Base-by-base conservation (phyloP, 148 eudicot species). In the Nepenthes mirabilis region DNA sequence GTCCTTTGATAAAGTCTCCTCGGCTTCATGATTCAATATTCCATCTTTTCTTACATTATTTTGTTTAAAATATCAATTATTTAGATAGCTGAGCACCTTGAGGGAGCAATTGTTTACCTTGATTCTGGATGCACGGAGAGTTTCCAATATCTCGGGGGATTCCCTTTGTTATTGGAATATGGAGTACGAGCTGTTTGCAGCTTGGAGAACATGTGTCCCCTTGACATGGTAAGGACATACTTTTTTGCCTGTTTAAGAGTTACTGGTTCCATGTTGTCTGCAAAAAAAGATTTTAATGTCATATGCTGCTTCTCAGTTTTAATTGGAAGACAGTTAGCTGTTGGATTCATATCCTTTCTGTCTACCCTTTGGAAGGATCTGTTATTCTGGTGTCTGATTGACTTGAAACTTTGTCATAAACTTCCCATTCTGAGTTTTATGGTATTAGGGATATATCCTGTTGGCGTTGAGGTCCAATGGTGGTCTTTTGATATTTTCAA, bases 91-190 rank as follows among this genome's bases (percentile, higher is more conserved):
- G 91, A 83, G 68, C 78, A 83, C 43, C 74, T 88, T 65, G 80
- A 74, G 49, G 96, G 78, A 68, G 79, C 98, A 33, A 64, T 82
- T 56, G 68, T 93, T 35, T 93, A 93, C 75, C 73, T 93, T 66
- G 98, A 93, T 78, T 86, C 88, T 60, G 98, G 98, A 62, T 85
- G 88, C 70, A 77, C 98, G 2, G 96, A 93, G 78, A 85, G 98
- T 74, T 93, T 85, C 75, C 88, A 93, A 62, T 75, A 73, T 70
- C 70, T 86, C 59, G 98, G 98, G 56, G 98, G 91, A 59, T 82
- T 79, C 52, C 76, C 94, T 65, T 57, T 84, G 72, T 64, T 93
- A 52, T 62, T 93, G 70, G 96, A 93, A 72, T 82, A 83, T 62
- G 96, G 98, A 47, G 96, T 73, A 34, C 80, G 78, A 11, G 80